Conservation (phyloP, 2,329 filamentous ascomycete species). For the Thyridium curvatum region DNA sequence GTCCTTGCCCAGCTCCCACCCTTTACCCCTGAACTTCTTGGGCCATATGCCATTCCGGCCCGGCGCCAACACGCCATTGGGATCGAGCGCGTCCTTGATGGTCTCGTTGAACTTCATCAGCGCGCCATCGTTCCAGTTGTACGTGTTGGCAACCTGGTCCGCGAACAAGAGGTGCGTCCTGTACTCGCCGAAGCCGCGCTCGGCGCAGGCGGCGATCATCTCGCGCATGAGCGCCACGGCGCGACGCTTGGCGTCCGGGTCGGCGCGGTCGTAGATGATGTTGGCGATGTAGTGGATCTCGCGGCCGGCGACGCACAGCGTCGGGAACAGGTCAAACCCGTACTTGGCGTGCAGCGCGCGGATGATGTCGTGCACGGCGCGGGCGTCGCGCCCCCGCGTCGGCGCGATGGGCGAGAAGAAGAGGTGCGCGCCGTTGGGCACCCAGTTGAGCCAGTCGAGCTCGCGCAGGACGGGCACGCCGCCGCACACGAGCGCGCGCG, state of each 20-base stretch:
- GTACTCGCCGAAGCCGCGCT: constrained; percentile 30
- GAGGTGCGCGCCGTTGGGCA: constrained; percentile 43
- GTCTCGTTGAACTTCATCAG: constrained; percentile 28
- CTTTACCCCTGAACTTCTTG: constrained; percentile 11
- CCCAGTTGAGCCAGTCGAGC: constrained; percentile 37
- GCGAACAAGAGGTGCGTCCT: constrained; percentile 30
- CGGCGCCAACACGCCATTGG: constrained; percentile 37
- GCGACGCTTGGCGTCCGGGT: constrained; percentile 19
- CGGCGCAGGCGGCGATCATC: constrained; percentile 25
- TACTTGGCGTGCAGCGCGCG: constrained; percentile 27
- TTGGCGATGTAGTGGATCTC: constrained; percentile 51
- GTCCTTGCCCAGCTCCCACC: constrained; percentile 9
- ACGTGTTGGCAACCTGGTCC: constrained; percentile 30
- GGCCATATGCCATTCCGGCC: constrained; percentile 41
- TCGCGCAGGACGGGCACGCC: constrained; percentile 28
- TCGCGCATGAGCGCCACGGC: constrained; percentile 23
- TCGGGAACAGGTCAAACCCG: constrained; percentile 44
- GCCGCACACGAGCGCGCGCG: constrained; percentile 25
- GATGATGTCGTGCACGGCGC: constrained; percentile 33
- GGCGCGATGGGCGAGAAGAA: constrained; percentile 47
- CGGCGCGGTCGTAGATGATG: constrained; percentile 34
- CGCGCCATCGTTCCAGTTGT: constrained; percentile 28
- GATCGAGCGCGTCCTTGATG: constrained; percentile 31
- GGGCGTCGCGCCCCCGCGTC: constrained; percentile 39
- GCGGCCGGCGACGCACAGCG: constrained; percentile 42